Percentiles rank a stretch among this genome's conserved stretches.
Conservation (phyloP, 2,329 filamentous ascomycete genomes). For the Aurifilum marmelostoma region DNA sequence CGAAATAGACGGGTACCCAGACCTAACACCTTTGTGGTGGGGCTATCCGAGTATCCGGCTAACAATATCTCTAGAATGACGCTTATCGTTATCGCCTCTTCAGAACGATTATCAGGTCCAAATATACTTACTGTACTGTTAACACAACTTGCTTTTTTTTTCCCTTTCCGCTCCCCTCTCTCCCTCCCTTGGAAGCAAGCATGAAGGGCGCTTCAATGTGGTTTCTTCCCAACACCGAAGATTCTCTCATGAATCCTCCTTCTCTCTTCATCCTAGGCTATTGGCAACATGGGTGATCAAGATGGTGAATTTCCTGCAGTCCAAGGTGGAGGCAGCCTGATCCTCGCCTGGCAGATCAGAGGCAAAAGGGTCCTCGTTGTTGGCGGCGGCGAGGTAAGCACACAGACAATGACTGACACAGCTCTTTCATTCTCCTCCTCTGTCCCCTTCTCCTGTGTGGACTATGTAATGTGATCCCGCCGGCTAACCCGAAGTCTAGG, state of each 20-base stretch:
- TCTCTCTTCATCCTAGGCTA: background rate
- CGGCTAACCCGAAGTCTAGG: constrained; percentile 56
- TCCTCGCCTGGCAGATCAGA: constrained; percentile 93
- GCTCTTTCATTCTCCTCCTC: background rate
- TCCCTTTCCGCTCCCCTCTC: no score
- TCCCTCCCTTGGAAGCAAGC: background rate
- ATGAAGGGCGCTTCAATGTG: background rate
- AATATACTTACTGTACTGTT: background rate
- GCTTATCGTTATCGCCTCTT: constrained; percentile 16
- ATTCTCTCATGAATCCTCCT: background rate
- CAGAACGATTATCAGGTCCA: background rate
- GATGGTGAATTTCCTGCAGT: constrained; percentile 70
- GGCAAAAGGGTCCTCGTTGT: constrained; percentile 90
- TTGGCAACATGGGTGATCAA: constrained; percentile 11
- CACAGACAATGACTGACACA: constrained; percentile 12
- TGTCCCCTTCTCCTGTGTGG: background rate
- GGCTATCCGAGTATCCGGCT: no score
- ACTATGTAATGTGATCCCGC: background rate
- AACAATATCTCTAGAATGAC: background rate
- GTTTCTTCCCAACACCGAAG: background rate
- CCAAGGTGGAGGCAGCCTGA: constrained; percentile 88
- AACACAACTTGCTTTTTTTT: background rate
- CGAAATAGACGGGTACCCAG: background rate
- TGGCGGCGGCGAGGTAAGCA: constrained; percentile 84
- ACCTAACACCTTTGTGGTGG: background rate